Evolutionary conservation across 2,329 filamentous ascomycete species (phyloP).

Genomic region (Hymenoscyphus albidus): DNA sequence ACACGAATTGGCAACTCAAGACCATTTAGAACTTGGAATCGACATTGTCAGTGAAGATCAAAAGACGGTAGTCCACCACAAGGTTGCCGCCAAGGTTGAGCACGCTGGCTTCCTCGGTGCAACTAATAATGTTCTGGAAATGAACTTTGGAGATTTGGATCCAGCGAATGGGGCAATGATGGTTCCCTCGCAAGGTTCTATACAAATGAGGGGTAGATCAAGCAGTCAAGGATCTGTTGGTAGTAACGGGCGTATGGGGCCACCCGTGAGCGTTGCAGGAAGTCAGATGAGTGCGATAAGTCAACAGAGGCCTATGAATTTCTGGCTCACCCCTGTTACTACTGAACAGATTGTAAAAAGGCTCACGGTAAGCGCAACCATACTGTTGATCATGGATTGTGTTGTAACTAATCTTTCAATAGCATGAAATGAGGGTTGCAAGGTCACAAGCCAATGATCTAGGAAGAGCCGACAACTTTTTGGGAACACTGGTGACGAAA

Average conservation of each 20-base stretch:
- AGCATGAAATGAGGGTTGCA: constrained; percentile 89
- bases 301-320: constrained; percentile 73
- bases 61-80: constrained; percentile 97
- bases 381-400: background rate
- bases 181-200: constrained; percentile 62
- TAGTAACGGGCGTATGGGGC: constrained; percentile 55
- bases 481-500: constrained; percentile 71
- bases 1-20: constrained; percentile 85
- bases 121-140: constrained; percentile 73
- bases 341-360: constrained; percentile 93
- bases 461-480: constrained; percentile 74
- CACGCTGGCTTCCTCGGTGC: constrained; percentile 81
- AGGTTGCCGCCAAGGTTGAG: constrained; percentile 94
- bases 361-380: constrained; percentile 30
- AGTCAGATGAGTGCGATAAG: constrained; percentile 54
- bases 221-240: constrained; percentile 62
- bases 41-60: constrained; percentile 99
- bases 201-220: constrained; percentile 67
- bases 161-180: constrained; percentile 72
- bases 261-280: constrained; percentile 51
- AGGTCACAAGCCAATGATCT: constrained; percentile 85
- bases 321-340: constrained; percentile 83
- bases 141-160: constrained; percentile 90
- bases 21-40: constrained; percentile 91
- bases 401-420: constrained; percentile 25